Conservation (phyloP, 176 grass and related monocot genomes). For the Microstegium vimineum region DNA sequence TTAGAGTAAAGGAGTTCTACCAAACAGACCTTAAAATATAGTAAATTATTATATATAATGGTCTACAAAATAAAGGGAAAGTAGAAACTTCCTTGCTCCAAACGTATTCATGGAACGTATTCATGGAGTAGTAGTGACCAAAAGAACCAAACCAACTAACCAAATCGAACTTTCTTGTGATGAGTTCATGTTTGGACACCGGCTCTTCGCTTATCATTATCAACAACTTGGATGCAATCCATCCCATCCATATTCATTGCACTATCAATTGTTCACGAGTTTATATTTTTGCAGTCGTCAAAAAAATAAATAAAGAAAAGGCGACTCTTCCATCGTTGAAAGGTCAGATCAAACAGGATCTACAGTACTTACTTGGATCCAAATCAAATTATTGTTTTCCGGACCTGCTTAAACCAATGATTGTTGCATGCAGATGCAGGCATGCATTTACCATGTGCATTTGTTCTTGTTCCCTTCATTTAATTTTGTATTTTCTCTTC, state of each 20-base stretch:
- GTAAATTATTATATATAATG: too few species aligned
- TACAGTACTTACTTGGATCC: not conserved
- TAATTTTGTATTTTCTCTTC: too few species aligned
- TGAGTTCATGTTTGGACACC: not conserved
- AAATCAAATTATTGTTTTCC: too few species aligned
- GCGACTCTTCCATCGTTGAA: not conserved
- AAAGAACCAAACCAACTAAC: not conserved
- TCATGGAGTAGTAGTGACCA: not conserved
- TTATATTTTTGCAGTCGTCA: not conserved
- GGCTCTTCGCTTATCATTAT: not conserved
- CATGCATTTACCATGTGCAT: not conserved
- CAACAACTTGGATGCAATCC: not conserved
- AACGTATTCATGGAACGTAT: too few species aligned
- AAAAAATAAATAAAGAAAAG: too few species aligned
- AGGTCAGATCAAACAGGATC: slow-evolving; percentile 4
- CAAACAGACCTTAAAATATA: too few species aligned
- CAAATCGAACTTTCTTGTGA: slow-evolving; percentile 25
- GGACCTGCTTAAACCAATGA: not conserved
- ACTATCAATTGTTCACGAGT: not conserved
- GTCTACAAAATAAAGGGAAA: not conserved
- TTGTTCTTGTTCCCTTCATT: not conserved
- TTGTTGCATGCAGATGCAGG: not conserved
- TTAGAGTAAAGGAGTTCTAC: too few species aligned
- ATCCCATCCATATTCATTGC: slow-evolving; percentile 2
- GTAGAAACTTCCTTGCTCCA: not conserved